A percentile compares a stretch with the other conserved stretches of the same genome.
These are phyloP conservation scores for Fusarium circinatum DNA, from an alignment of 2,329 filamentous ascomycete species.

Conservation along the genomic window DNA sequence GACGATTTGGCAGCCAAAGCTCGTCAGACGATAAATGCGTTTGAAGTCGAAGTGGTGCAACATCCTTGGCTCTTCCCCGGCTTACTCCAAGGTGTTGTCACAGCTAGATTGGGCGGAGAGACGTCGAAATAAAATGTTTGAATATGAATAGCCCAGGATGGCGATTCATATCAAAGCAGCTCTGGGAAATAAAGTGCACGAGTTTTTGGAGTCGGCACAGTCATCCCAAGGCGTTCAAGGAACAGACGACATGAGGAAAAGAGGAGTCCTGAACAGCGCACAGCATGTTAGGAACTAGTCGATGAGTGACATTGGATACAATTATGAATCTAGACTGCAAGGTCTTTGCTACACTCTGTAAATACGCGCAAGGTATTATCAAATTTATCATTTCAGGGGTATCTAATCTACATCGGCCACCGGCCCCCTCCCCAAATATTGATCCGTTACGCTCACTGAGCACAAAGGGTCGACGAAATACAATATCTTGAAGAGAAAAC, in stretches of 20 bases:
- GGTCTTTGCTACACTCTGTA: neutral
- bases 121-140: constrained; percentile 43
- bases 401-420: constrained; percentile 54
- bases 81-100: constrained; percentile 80
- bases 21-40: constrained; percentile 80
- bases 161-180: constrained; percentile 17
- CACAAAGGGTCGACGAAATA: constrained; percentile 4
- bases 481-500: constrained; percentile 3
- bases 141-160: constrained; percentile 41
- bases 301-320: neutral
- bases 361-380: constrained; percentile 14
- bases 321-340: neutral
- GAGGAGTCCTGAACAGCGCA: neutral
- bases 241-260: neutral
- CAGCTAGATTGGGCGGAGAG: constrained; percentile 75
- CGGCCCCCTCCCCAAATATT: constrained; percentile 26
- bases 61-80: constrained; percentile 92
- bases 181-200: neutral
- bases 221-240: constrained; percentile 11
- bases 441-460: constrained; percentile 14
- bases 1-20: constrained; percentile 72
- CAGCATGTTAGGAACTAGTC: neutral
- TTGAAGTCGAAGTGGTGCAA: constrained; percentile 90
- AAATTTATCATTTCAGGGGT: constrained; percentile 50
- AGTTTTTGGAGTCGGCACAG: neutral